Conservation (phyloP, 202 grass and related monocot species). For the Digitaria exilis region DNA sequence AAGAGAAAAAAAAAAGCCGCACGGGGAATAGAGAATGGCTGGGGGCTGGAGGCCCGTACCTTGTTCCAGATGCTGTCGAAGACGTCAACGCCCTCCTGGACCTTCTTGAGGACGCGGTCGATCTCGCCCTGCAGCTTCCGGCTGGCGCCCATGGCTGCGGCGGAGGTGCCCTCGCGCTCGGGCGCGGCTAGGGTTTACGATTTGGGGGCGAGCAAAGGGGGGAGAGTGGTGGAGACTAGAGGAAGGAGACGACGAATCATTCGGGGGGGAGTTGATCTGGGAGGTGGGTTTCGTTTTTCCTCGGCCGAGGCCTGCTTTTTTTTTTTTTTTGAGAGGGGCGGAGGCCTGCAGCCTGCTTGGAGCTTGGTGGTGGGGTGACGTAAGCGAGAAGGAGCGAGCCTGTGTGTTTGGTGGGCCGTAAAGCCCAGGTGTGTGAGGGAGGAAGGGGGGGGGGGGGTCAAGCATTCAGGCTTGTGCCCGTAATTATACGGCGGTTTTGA, state of each 20-base stretch:
- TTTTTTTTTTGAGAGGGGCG: too few species aligned
- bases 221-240: neutral
- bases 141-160: constrained; percentile 79
- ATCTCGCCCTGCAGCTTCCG: constrained; percentile 98
- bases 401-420: neutral
- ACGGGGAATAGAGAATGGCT: neutral
- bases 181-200: constrained; percentile 55
- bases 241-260: neutral
- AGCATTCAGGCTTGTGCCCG: neutral
- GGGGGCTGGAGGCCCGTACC: constrained; percentile 27
- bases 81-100: constrained; percentile 98
- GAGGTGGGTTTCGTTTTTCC: constrained; percentile 13
- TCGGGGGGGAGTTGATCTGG: neutral
- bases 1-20: neutral
- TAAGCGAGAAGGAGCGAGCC: neutral
- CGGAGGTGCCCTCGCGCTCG: neutral
- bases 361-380: too few species aligned
- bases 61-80: constrained; percentile 99
- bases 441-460: too few species aligned
- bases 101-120: constrained; percentile 99
- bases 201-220: constrained; percentile 11
- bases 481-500: neutral
- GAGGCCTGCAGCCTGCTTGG: too few species aligned
- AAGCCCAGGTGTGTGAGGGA: neutral
- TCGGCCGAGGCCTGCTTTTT: neutral